A percentile compares a stretch with the other conserved stretches of the same genome.
Evolutionary conservation across 805 yeast genomes (phyloP).

Genomic region (Saturnispora dispora): DNA sequence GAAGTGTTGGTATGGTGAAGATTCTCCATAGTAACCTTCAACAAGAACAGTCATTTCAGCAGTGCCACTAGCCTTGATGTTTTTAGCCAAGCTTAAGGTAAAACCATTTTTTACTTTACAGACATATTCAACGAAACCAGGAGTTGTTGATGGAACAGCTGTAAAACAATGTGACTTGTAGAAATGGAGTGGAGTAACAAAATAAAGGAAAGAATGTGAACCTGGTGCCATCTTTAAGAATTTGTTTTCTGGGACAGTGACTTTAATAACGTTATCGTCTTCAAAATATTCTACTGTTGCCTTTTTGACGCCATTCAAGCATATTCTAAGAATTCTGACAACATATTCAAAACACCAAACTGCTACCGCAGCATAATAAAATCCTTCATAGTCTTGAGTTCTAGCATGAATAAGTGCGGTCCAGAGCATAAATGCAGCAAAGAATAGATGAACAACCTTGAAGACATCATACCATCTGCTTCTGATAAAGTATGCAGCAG

Average conservation of each 20-base stretch:
- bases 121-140: constrained; percentile 33
- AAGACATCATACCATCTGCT: constrained; percentile 52
- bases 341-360: constrained; percentile 49
- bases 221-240: constrained; percentile 50
- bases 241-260: constrained; percentile 38
- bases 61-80: constrained; percentile 15
- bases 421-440: constrained; percentile 45
- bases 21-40: constrained; percentile 71
- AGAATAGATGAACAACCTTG: constrained; percentile 44
- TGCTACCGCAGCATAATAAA: constrained; percentile 32
- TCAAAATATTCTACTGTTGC: constrained; percentile 27
- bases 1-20: constrained; percentile 40
- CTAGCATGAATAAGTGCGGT: constrained; percentile 53
- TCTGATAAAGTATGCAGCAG: constrained; percentile 35
- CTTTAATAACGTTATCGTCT: constrained; percentile 41
- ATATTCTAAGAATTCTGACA: constrained; percentile 33
- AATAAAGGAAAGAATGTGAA: constrained; percentile 49
- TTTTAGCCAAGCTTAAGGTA: constrained; percentile 34
- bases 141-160: constrained; percentile 31
- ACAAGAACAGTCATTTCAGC: constrained; percentile 30
- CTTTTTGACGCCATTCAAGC: constrained; percentile 30
- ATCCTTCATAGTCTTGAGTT: constrained; percentile 25
- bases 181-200: constrained; percentile 41
- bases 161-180: constrained; percentile 64
- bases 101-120: constrained; percentile 52